Evolutionary conservation across 495 filamentous ascomycete genomes (phyloP), one percentile per base, ranked within the genome.

Genomic region (Tirmania nivea): DNA sequence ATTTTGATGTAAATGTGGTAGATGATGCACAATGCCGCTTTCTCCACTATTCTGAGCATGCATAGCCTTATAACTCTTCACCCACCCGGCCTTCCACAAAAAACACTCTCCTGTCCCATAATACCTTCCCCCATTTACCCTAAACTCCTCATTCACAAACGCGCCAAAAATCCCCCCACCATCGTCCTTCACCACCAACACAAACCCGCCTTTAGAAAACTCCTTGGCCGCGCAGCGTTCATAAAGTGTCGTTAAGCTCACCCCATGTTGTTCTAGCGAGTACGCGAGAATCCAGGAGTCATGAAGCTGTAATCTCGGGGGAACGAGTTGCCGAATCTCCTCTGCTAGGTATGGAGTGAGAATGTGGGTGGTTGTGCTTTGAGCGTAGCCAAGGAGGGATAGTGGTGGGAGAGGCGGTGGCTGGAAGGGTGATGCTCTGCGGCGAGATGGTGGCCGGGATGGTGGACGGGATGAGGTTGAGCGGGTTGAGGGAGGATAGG

Each of bases 31-130:
- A 45, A 14, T 14, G 4, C 3, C 1, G 17, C 17, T 45, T 45
- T 8, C 39, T 4, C 0, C 17, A 14, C 39, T 19, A 14, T 8
- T 14, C 17, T 14, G 14, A 45, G 39, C 39, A 45, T 14, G 48
- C 12, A n/a, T 21, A 34, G n/a, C 14, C n/a, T 51, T 20, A 42
- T 36, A 14, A 25, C 49, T 21, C 35, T 49, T 34, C 45, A 47
- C 54, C 21, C 78, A 67, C 49, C 77, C 78, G 1, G 87, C 83
- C 39, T 86, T 81, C 90, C 90, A 97, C 62, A 97, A 79, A 71
- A 97, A 97, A 66, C 92, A 95, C 69, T 97, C 90, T 58, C 92
- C 90, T 1, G 82, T 95, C 64, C 90, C 90, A 66, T 78, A 96
- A 72, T 90, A 97, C 53, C 61, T 50, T 17, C 52, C 52, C 20